These are phyloP conservation scores for Fennellomyces sp. DNA, from an alignment of 371 early-diverging fungal genomes.

Conservation along the genomic window DNA sequence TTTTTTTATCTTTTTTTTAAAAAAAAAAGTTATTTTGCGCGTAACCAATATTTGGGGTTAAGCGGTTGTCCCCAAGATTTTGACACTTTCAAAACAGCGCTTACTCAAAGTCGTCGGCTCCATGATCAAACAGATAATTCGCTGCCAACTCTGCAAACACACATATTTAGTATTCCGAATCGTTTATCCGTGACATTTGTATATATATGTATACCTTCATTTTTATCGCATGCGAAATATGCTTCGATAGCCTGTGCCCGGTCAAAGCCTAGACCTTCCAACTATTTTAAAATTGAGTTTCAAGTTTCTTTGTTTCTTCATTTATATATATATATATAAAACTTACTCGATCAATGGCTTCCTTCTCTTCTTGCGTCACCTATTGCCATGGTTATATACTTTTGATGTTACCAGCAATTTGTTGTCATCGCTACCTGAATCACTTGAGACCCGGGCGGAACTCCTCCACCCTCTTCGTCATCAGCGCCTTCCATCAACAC, in stretches of 20 bases:
- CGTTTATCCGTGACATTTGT: too few species aligned
- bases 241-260: slow-evolving; percentile 86
- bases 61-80: slow-evolving; percentile 7
- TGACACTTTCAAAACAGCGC: slow-evolving; percentile 1
- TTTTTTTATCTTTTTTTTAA: slow-evolving; percentile 1
- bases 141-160: slow-evolving; percentile 81
- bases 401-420: neutral
- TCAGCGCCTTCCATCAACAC: slow-evolving; percentile 70
- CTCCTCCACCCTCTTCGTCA: slow-evolving; percentile 55
- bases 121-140: slow-evolving; percentile 92
- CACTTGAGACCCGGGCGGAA: slow-evolving; percentile 54
- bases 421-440: slow-evolving; percentile 63
- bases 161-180: neutral
- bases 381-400: slow-evolving; percentile 41
- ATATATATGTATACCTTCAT: slow-evolving; percentile 65
- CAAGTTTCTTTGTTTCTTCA: neutral
- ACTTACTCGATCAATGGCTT: slow-evolving; percentile 87
- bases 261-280: slow-evolving; percentile 91
- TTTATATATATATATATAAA: neutral
- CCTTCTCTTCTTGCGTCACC: slow-evolving; percentile 89
- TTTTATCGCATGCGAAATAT: slow-evolving; percentile 96
- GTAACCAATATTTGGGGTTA: slow-evolving; percentile 12
- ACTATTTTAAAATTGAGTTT: slow-evolving; percentile 35
- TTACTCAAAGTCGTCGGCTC: slow-evolving; percentile 43
- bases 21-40: neutral